These are phyloP conservation scores for Kazachstania bromeliacearum DNA, from an alignment of 805 yeast species.

Conservation along the genomic window DNA sequence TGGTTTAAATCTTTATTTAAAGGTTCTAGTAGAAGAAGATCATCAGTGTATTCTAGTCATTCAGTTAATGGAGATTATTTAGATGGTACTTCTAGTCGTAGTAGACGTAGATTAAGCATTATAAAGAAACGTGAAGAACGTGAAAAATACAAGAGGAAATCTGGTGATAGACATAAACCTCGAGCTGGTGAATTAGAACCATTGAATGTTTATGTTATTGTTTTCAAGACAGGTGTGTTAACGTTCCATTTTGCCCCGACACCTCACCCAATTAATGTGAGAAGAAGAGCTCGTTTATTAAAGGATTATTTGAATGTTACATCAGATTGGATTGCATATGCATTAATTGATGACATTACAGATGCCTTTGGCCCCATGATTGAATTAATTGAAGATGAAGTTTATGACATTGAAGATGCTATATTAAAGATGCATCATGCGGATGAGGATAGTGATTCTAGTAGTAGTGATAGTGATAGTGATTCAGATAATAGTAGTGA, in stretches of 20 bases:
- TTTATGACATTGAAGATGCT: conserved; percentile 87
- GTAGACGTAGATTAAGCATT: conserved; percentile 5
- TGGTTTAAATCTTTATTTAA: conserved; percentile 3
- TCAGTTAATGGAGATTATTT: conserved; percentile 2
- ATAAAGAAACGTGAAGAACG: conserved; percentile 28
- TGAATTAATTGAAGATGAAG: conserved; percentile 88
- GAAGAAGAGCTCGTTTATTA: conserved; percentile 82
- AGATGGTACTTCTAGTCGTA: not conserved
- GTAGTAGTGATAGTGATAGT: conserved; percentile 20
- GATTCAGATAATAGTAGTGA: conserved; percentile 1
- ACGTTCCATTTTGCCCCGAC: conserved; percentile 93
- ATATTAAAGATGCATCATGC: conserved; percentile 81
- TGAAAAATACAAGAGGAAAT: conserved; percentile 34
- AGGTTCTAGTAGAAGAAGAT: conserved; percentile 6
- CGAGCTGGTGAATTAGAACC: conserved; percentile 63
- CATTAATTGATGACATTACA: conserved; percentile 90
- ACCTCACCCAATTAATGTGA: conserved; percentile 91
- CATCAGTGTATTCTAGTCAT: conserved; percentile 5
- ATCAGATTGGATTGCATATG: conserved; percentile 96
- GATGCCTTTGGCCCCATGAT: conserved; percentile 97
- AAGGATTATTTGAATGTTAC: conserved; percentile 83
- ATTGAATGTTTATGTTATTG: conserved; percentile 84
- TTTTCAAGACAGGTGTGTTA: conserved; percentile 81
- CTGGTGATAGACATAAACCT: conserved; percentile 38
- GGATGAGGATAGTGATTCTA: conserved; percentile 34